Percentiles rank a stretch among this genome's conserved stretches.
phyloP scores from a whole-genome alignment of 2,329 filamentous ascomycete species.

The Lecanosticta acicola region DNA sequence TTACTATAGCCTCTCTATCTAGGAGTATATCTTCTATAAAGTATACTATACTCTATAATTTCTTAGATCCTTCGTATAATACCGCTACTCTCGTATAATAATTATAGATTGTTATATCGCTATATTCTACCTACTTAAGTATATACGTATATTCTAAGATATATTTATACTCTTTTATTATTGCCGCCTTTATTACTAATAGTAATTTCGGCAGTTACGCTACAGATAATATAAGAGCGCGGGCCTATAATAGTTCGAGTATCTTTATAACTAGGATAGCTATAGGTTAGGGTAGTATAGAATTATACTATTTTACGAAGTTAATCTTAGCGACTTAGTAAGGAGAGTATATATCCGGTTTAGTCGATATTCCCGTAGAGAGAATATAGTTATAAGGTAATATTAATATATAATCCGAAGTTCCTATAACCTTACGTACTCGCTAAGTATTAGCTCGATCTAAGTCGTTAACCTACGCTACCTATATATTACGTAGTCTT shows the following conservation, averaged over 20 bases:
- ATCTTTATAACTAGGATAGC: too few species aligned
- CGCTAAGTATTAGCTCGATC: not conserved
- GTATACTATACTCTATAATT: not conserved
- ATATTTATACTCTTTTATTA: not conserved
- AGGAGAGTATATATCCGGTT: not conserved
- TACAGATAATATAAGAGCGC: too few species aligned
- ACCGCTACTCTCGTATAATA: not conserved
- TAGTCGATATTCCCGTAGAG: too few species aligned
- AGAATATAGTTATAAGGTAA: too few species aligned
- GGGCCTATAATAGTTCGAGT: too few species aligned
- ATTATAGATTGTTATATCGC: not conserved
- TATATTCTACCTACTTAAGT: not conserved
- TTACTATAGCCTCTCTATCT: not conserved
- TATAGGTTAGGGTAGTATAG: not conserved
- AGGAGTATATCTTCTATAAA: not conserved
- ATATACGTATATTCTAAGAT: not conserved
- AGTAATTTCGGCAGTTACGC: not conserved
- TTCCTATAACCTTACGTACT: not conserved
- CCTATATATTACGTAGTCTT: not conserved
- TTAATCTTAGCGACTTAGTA: not conserved
- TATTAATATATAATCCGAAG: not conserved
- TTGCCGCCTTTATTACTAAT: not conserved
- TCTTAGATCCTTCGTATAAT: not conserved
- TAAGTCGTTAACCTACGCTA: not conserved
- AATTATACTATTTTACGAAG: not conserved